These are phyloP conservation scores for Xylariaceae sp. DNA, from an alignment of 2,329 filamentous ascomycete genomes.

Conservation along the genomic window DNA sequence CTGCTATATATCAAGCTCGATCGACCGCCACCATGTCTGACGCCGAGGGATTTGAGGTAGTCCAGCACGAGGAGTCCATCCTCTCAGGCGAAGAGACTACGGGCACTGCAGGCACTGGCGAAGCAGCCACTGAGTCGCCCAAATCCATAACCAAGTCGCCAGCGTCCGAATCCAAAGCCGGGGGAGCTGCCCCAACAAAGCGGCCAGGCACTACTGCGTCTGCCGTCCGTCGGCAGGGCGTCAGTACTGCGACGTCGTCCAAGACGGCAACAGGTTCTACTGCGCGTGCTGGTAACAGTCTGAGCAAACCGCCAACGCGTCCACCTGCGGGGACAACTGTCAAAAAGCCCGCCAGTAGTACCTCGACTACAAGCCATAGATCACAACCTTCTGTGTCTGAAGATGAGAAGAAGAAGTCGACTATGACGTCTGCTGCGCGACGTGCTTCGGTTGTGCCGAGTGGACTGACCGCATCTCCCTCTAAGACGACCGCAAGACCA, in stretches of 20 bases:
- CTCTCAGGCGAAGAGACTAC: conserved; percentile 44
- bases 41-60: conserved; percentile 52
- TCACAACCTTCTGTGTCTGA: conserved; percentile 57
- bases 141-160: conserved; percentile 39
- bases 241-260: conserved; percentile 34
- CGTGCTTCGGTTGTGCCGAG: conserved; percentile 52
- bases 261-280: conserved; percentile 39
- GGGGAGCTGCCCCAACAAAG: conserved; percentile 43
- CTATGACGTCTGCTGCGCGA: conserved; percentile 47
- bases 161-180: conserved; percentile 43
- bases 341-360: conserved; percentile 43
- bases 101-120: conserved; percentile 37
- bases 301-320: conserved; percentile 57
- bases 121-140: conserved; percentile 32
- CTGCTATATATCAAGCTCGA: not conserved
- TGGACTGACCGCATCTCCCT: conserved; percentile 44
- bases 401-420: conserved; percentile 54
- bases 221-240: conserved; percentile 43
- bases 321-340: conserved; percentile 48
- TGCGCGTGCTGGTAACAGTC: conserved; percentile 46
- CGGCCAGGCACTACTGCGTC: conserved; percentile 44
- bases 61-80: conserved; percentile 50
- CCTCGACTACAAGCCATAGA: conserved; percentile 50
- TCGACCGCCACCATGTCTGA: conserved; percentile 51
- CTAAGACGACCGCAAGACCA: conserved; percentile 44